Evolutionary conservation across 805 yeast genomes (phyloP).

Genomic region (Suhomyces vadensis): DNA sequence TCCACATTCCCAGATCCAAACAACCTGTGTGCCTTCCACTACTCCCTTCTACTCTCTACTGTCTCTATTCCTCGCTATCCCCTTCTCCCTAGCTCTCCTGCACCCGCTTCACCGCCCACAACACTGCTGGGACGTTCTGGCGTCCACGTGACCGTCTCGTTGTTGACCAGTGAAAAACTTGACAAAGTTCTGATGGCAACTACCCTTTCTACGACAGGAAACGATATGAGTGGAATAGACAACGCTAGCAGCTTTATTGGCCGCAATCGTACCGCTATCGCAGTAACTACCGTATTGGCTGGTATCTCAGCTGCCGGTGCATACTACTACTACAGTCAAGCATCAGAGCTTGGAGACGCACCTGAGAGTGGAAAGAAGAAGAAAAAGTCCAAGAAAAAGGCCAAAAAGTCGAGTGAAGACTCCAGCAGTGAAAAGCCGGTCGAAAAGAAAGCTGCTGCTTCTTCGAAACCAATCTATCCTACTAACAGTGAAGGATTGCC

Average conservation of each 20-base stretch:
- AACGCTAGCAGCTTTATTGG: constrained; percentile 37
- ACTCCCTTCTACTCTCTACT: too few relatives aligned
- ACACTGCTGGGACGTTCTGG: too few relatives aligned
- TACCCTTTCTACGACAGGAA: neutral
- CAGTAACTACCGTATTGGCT: constrained; percentile 65
- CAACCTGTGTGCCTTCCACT: too few relatives aligned
- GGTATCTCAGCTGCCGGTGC: constrained; percentile 66
- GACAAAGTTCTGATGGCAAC: constrained; percentile 7
- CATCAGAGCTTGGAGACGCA: constrained; percentile 17
- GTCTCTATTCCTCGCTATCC: too few relatives aligned
- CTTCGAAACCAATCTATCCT: constrained; percentile 45
- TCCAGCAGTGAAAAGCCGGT: neutral
- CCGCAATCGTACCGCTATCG: constrained; percentile 61
- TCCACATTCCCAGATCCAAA: too few relatives aligned
- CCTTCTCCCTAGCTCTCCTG: too few relatives aligned
- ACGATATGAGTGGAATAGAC: constrained; percentile 6
- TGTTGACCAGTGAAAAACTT: constrained; percentile 10
- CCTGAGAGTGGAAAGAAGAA: constrained; percentile 26
- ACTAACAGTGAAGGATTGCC: constrained; percentile 59
- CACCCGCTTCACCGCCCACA: too few relatives aligned
- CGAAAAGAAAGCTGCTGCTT: neutral
- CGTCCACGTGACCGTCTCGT: neutral
- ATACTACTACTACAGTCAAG: constrained; percentile 43
- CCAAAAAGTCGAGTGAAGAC: constrained; percentile 17
- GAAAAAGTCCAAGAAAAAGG: constrained; percentile 51